phyloP scores from a whole-genome alignment of 257 asterid genomes.

The Catharanthus roseus region DNA sequence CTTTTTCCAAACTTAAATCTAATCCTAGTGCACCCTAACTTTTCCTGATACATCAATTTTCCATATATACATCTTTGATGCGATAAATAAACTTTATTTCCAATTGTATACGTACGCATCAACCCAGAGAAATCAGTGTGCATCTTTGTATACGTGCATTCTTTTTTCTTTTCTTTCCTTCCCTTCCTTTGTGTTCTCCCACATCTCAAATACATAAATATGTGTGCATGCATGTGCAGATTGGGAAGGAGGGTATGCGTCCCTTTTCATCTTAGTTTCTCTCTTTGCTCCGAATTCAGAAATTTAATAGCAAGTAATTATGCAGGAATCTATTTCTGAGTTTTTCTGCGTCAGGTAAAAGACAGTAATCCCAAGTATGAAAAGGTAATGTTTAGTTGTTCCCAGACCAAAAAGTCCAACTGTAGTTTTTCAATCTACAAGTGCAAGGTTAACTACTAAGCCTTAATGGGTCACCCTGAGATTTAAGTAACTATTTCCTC shows the following conservation, averaged over 20 bases:
- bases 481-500: not conserved
- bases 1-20: no score
- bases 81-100: not conserved
- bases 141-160: no score
- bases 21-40: not conserved
- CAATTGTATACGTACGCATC: no score
- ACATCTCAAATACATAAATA: no score
- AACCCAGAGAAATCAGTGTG: no score
- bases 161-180: no score
- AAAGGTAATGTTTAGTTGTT: constrained; percentile 1
- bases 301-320: not conserved
- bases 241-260: not conserved
- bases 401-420: not conserved
- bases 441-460: not conserved
- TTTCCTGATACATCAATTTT: not conserved
- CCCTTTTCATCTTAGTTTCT: not conserved
- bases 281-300: not conserved
- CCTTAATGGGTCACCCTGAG: not conserved
- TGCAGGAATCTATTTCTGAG: not conserved
- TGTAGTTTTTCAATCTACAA: not conserved
- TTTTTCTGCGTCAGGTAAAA: not conserved
- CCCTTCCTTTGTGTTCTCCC: no score
- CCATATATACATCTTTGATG: not conserved
- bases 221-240: no score
- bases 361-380: not conserved